Conservation (phyloP, 2,329 filamentous ascomycete species). For the Fulvia fulva region DNA sequence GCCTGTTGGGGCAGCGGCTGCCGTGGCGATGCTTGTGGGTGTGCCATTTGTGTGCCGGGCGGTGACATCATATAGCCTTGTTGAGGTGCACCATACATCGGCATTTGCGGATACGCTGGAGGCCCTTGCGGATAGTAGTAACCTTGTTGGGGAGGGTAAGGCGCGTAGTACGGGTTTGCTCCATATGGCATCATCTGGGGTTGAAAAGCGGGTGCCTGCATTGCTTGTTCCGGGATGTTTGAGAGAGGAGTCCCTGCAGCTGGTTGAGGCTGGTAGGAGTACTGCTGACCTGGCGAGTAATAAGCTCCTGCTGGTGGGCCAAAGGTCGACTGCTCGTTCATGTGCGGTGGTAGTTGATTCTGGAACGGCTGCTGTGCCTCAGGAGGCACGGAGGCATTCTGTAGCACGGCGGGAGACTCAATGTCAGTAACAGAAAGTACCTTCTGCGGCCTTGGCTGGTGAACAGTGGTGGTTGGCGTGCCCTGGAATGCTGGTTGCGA, state of each 20-base stretch:
- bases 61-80: conserved; percentile 34
- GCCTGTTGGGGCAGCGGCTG: conserved; percentile 14
- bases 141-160: conserved; percentile 51
- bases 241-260: conserved; percentile 78
- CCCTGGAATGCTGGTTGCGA: conserved; percentile 58
- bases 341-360: conserved; percentile 81
- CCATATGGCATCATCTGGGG: conserved; percentile 58
- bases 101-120: conserved; percentile 26
- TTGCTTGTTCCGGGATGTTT: conserved; percentile 87
- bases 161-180: conserved; percentile 51
- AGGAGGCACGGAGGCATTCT: conserved; percentile 46
- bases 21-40: conserved; percentile 22
- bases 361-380: conserved; percentile 82
- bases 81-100: conserved; percentile 29
- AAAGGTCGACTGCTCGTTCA: conserved; percentile 55
- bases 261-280: conserved; percentile 65
- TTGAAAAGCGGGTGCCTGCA: conserved; percentile 87
- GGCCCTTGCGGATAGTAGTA: conserved; percentile 64
- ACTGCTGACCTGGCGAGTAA: conserved; percentile 47
- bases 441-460: conserved; percentile 93
- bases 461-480: conserved; percentile 68
- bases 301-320: conserved; percentile 32
- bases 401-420: conserved; percentile 70
- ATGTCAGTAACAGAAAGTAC: conserved; percentile 89
- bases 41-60: conserved; percentile 32